A percentile compares a stretch with the other conserved stretches of the same genome.
Conservation (phyloP, 148 eudicot genomes). For the Gaultheria prostrata region DNA sequence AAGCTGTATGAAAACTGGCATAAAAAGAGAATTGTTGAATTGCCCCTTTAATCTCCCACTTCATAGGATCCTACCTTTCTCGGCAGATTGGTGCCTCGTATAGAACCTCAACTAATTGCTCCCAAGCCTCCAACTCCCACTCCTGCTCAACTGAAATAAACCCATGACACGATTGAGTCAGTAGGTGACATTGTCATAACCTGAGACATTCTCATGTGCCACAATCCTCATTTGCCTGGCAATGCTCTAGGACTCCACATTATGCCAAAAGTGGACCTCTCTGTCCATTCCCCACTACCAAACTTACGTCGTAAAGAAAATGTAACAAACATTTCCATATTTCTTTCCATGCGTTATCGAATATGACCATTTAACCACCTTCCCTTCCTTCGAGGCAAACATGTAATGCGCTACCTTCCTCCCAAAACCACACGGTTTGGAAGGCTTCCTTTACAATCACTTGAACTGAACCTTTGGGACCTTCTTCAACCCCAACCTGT, state of each 20-base stretch:
- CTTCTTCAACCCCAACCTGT: background rate
- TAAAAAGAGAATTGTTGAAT: background rate
- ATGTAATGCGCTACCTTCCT: background rate
- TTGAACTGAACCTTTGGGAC: background rate
- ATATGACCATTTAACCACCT: background rate
- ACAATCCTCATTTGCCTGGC: background rate
- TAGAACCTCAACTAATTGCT: background rate
- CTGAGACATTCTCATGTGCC: background rate
- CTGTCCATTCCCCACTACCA: constrained; percentile 2
- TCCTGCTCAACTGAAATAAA: background rate
- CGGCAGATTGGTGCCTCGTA: background rate
- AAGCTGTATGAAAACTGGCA: background rate
- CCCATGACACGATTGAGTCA: background rate
- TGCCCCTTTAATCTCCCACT: background rate
- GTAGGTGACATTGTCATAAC: background rate
- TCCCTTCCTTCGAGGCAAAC: background rate
- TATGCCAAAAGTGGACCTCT: background rate
- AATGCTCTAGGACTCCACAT: background rate
- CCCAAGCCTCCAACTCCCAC: background rate
- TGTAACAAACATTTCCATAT: background rate
- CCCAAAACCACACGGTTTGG: background rate
- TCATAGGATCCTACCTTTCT: background rate
- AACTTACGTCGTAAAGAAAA: background rate
- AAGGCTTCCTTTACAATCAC: background rate
- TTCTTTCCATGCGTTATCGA: background rate